Conservation (phyloP, 352 stramenopile genomes). For the Phytopythium chamaehyphon region DNA sequence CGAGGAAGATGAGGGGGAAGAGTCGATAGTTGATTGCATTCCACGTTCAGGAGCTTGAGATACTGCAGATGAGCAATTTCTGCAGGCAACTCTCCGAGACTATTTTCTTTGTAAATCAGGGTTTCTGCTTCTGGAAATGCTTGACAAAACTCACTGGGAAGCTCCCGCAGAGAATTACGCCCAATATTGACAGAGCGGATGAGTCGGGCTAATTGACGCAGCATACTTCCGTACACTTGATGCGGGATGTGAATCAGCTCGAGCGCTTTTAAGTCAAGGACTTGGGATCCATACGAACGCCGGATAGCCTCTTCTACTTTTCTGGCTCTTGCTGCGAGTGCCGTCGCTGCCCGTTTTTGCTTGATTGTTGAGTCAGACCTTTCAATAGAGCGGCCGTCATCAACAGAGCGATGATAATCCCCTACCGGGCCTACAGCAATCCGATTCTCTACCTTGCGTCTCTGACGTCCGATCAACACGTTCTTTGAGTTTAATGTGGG, state of each 20-base stretch:
- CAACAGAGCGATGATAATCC: not conserved
- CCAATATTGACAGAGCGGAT: slow-evolving; percentile 62
- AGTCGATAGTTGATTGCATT: slow-evolving; percentile 53
- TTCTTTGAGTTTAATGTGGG: slow-evolving; percentile 65
- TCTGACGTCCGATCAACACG: slow-evolving; percentile 48
- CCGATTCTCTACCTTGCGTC: slow-evolving; percentile 15
- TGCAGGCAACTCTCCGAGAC: slow-evolving; percentile 32
- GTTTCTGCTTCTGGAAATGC: slow-evolving; percentile 50
- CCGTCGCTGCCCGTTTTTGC: slow-evolving; percentile 11
- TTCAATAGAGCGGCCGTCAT: too few species aligned
- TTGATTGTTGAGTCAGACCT: too few species aligned
- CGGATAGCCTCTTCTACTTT: slow-evolving; percentile 40
- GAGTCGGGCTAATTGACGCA: slow-evolving; percentile 58
- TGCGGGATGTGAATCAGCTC: slow-evolving; percentile 60
- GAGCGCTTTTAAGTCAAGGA: slow-evolving; percentile 60
- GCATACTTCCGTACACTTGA: slow-evolving; percentile 51
- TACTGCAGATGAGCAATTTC: slow-evolving; percentile 23
- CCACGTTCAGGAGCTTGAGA: slow-evolving; percentile 38
- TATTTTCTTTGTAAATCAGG: slow-evolving; percentile 65
- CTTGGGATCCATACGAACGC: slow-evolving; percentile 42
- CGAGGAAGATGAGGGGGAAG: slow-evolving; percentile 36
- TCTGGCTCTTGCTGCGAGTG: slow-evolving; percentile 8
- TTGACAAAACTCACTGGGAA: slow-evolving; percentile 43
- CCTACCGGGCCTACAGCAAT: slow-evolving; percentile 8
- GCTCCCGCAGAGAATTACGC: slow-evolving; percentile 58